A percentile compares a stretch with the other conserved stretches of the same genome.
These are phyloP conservation scores for Russula compacta DNA, from an alignment of 768 basidiomycete genomes.

Conservation along the genomic window DNA sequence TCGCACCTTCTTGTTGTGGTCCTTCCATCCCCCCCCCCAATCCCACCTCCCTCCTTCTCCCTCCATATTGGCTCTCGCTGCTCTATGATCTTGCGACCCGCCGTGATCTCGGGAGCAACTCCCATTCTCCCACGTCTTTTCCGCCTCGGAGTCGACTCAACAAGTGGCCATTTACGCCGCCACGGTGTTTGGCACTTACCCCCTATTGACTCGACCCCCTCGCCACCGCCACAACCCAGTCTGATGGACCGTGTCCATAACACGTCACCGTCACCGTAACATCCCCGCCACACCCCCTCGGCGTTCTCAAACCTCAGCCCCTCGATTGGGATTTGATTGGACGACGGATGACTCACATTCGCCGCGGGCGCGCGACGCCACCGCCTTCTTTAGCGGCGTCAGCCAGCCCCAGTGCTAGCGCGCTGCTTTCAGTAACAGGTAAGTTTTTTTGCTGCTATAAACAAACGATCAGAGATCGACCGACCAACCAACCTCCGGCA, in stretches of 20 bases:
- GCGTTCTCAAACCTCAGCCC: background rate
- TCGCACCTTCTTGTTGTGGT: background rate
- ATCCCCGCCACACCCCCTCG: background rate
- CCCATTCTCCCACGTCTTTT: background rate
- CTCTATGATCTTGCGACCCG: background rate
- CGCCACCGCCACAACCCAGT: background rate
- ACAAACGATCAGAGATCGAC: slow-evolving; percentile 2
- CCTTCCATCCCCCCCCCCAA: background rate
- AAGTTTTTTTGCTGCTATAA: too few relatives aligned
- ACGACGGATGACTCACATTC: background rate
- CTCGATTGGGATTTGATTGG: too few relatives aligned
- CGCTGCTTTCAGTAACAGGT: too few relatives aligned
- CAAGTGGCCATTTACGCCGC: background rate
- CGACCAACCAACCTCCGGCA: background rate
- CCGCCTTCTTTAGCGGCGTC: background rate
- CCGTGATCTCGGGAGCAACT: background rate
- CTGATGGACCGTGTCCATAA: background rate
- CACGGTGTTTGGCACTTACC: background rate
- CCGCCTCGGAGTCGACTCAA: background rate
- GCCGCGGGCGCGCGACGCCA: background rate
- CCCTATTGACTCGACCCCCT: background rate
- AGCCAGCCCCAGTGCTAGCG: too few relatives aligned
- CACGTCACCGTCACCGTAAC: background rate
- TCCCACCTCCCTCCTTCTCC: background rate
- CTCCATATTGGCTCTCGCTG: background rate